Evolutionary conservation across 306 rosid genomes (phyloP).

Genomic region (Ammopiptanthus mongolicus): DNA sequence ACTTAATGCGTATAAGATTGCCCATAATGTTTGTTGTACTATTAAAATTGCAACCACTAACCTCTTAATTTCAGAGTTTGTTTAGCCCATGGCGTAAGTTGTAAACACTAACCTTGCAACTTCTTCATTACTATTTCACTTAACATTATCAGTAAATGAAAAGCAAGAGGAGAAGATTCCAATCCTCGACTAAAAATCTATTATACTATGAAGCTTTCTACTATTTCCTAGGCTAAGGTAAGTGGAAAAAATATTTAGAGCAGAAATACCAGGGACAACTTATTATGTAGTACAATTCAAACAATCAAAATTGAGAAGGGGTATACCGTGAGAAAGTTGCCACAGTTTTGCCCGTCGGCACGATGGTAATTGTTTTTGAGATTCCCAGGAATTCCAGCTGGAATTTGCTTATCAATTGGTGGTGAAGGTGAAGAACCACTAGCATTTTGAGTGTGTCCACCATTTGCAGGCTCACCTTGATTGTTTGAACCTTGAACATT

Average conservation of each 20-base stretch:
- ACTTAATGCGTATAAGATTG: neutral
- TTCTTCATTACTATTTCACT: neutral
- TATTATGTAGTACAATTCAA: conserved; percentile 5
- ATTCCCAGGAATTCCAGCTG: conserved; percentile 75
- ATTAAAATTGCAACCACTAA: neutral
- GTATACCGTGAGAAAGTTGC: conserved; percentile 83
- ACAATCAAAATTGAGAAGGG: neutral
- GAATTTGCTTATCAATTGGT: conserved; percentile 37
- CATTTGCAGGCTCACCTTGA: conserved; percentile 26
- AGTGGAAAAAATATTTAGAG: neutral
- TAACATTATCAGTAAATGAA: neutral
- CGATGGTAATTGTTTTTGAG: conserved; percentile 71
- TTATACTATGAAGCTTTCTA: neutral
- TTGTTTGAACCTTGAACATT: conserved; percentile 25
- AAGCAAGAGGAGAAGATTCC: neutral
- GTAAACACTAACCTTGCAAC: neutral
- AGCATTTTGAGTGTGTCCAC: conserved; percentile 23
- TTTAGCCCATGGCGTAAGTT: neutral
- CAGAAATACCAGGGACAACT: neutral
- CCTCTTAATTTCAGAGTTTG: neutral
- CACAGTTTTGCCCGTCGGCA: conserved; percentile 88
- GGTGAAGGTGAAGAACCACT: conserved; percentile 33
- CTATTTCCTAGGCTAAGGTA: conserved; percentile 10
- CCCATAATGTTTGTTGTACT: neutral
- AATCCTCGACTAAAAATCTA: neutral